phyloP scores from a whole-genome alignment of 106 monocot species.

The Allium fistulosum region DNA sequence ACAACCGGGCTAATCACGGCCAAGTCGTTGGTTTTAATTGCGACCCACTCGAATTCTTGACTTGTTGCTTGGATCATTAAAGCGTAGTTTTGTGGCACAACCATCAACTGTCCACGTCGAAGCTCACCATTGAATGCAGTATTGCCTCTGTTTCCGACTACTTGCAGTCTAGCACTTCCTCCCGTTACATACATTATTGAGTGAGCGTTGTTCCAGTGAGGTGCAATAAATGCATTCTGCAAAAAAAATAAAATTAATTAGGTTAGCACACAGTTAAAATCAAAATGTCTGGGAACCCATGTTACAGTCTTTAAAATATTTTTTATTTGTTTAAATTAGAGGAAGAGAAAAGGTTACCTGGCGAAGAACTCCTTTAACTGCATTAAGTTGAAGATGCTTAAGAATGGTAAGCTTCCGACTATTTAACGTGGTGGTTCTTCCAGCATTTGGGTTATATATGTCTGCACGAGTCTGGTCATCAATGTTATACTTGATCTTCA shows the following conservation, averaged over 20 bases:
- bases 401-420: constrained; percentile 49
- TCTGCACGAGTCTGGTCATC: constrained; percentile 30
- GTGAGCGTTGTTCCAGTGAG: constrained; percentile 13
- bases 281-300: too few species aligned
- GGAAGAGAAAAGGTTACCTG: not conserved
- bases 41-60: constrained; percentile 28
- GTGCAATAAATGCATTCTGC: not conserved
- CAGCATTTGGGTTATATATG: constrained; percentile 22
- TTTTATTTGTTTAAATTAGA: constrained; percentile 7
- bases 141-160: constrained; percentile 7
- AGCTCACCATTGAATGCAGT: constrained; percentile 8
- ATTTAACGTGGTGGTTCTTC: constrained; percentile 35
- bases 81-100: constrained; percentile 25
- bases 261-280: constrained; percentile 29
- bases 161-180: constrained; percentile 13
- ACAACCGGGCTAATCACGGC: constrained; percentile 17
- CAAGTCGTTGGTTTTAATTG: constrained; percentile 15
- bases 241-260: constrained; percentile 14
- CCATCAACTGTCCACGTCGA: constrained; percentile 14
- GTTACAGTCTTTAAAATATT: constrained; percentile 7
- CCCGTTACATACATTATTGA: constrained; percentile 16
- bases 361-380: constrained; percentile 17
- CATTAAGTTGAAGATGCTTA: constrained; percentile 24
- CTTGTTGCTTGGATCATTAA: constrained; percentile 3
- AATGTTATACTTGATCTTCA: constrained; percentile 40